A percentile compares a stretch with the other conserved stretches of the same genome.
Conservation (phyloP, 2,329 filamentous ascomycete species). For the Leptographium procerum region DNA sequence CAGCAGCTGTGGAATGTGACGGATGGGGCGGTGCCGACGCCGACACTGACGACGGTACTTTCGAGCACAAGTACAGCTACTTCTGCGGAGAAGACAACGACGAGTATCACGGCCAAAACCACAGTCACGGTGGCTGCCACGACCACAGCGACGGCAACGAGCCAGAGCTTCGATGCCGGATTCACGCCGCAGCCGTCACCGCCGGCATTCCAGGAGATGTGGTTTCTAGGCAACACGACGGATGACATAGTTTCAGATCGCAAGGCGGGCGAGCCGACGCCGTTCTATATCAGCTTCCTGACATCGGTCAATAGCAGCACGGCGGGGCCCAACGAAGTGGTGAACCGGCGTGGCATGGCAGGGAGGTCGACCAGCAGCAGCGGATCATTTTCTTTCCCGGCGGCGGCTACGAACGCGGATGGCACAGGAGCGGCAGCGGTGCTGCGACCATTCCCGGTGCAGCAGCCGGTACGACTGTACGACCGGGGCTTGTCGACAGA, state of each 20-base stretch:
- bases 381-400: constrained; percentile 39
- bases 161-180: constrained; percentile 11
- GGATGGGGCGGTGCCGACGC: constrained; percentile 21
- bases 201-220: constrained; percentile 57
- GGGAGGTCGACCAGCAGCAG: not conserved
- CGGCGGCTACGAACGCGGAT: constrained; percentile 51
- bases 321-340: constrained; percentile 15
- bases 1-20: constrained; percentile 36
- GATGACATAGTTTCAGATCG: constrained; percentile 54
- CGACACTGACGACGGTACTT: not conserved
- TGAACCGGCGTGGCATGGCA: constrained; percentile 11
- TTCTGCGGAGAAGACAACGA: not conserved
- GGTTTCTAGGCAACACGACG: constrained; percentile 76
- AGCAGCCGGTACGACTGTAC: constrained; percentile 75
- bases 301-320: constrained; percentile 26
- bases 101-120: not conserved
- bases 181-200: constrained; percentile 44
- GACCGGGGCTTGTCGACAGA: constrained; percentile 71
- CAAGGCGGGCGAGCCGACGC: constrained; percentile 77
- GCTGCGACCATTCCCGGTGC: constrained; percentile 56
- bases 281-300: constrained; percentile 75
- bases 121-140: not conserved
- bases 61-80: not conserved
- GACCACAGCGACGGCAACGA: not conserved
- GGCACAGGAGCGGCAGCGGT: constrained; percentile 62